Conservation (phyloP, 2,329 filamentous ascomycete genomes). For the Aspergillus puulaauensis region DNA sequence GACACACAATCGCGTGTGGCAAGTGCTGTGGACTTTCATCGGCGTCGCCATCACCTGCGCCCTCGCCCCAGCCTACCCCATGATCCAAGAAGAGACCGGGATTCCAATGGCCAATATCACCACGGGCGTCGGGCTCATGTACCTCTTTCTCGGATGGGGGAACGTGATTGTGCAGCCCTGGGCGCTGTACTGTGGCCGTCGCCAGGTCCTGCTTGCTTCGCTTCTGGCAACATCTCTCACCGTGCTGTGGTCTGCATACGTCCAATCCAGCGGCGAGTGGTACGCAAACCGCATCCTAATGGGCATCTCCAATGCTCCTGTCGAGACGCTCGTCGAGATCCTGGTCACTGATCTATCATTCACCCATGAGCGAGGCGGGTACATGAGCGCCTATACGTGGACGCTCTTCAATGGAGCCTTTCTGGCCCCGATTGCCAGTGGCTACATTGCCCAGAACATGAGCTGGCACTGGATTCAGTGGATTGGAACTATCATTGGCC, state of each 20-base stretch:
- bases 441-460: background rate
- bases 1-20: background rate
- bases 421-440: background rate
- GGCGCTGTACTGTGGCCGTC: conserved; percentile 53
- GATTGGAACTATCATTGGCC: background rate
- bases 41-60: background rate
- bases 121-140: conserved; percentile 49
- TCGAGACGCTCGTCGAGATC: background rate
- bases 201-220: conserved; percentile 31
- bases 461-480: conserved; percentile 5
- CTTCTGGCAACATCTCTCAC: background rate
- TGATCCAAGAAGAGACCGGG: background rate
- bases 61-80: background rate
- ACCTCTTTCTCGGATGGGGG: conserved; percentile 52
- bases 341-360: background rate
- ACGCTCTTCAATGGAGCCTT: conserved; percentile 1
- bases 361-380: background rate
- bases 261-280: background rate
- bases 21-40: background rate
- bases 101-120: conserved; percentile 42
- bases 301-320: background rate
- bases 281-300: conserved; percentile 5
- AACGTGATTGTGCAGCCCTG: conserved; percentile 54
- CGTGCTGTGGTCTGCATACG: background rate
- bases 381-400: conserved; percentile 1